Conservation (phyloP, 1,284 basidiomycete species). For the Malassezia slooffiae region DNA sequence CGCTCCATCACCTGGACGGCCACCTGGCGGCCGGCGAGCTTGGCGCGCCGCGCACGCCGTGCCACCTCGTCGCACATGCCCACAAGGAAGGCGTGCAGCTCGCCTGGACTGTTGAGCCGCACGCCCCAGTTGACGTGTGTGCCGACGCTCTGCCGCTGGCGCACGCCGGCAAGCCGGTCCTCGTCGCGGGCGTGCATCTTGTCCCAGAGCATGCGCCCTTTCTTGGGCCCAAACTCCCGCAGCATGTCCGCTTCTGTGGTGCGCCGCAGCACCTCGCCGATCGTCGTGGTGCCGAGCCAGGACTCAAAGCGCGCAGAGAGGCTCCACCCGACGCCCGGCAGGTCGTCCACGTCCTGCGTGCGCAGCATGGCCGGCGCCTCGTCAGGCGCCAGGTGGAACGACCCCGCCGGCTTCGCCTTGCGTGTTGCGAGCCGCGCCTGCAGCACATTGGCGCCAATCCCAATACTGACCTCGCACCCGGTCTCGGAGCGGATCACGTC, state of each 20-base stretch:
- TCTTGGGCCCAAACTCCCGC: slow-evolving; percentile 66
- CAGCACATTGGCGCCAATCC: slow-evolving; percentile 80
- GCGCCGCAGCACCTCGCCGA: slow-evolving; percentile 54
- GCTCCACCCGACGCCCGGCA: slow-evolving; percentile 72
- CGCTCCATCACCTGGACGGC: slow-evolving; percentile 70
- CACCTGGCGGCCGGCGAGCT: slow-evolving; percentile 66
- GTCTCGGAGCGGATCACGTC: slow-evolving; percentile 64
- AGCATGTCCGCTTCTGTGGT: slow-evolving; percentile 19
- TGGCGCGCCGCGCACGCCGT: slow-evolving; percentile 50
- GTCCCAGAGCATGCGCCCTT: slow-evolving; percentile 71
- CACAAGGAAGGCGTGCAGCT: slow-evolving; percentile 55
- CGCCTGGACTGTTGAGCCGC: slow-evolving; percentile 68
- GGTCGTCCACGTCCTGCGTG: slow-evolving; percentile 67
- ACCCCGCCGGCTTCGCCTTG: slow-evolving; percentile 76
- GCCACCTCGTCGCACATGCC: slow-evolving; percentile 31
- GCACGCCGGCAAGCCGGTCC: slow-evolving; percentile 57
- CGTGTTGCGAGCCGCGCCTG: slow-evolving; percentile 83
- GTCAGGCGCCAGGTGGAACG: slow-evolving; percentile 62
- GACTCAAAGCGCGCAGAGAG: slow-evolving; percentile 50
- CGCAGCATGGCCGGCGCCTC: slow-evolving; percentile 53
- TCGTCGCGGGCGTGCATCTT: slow-evolving; percentile 73
- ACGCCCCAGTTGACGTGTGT: slow-evolving; percentile 62
- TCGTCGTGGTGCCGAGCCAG: slow-evolving; percentile 61
- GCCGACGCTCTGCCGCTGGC: slow-evolving; percentile 27
- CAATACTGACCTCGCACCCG: slow-evolving; percentile 69